phyloP scores from a whole-genome alignment of 139 green algal genomes.

The Chlorella sp. region DNA sequence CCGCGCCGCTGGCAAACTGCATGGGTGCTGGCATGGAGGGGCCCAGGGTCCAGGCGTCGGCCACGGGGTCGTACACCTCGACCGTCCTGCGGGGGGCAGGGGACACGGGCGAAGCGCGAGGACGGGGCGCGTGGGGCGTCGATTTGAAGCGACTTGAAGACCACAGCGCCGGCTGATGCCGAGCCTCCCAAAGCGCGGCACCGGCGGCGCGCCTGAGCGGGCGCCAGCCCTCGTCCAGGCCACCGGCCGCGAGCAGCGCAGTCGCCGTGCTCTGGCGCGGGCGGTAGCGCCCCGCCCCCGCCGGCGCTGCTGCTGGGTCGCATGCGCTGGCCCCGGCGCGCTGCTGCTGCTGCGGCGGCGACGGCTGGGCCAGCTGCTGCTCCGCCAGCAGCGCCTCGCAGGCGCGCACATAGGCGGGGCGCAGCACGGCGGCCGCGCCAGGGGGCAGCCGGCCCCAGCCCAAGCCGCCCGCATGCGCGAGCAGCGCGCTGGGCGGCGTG shows the following conservation, averaged over 20 bases:
- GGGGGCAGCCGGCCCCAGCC: background rate
- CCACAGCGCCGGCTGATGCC: no score
- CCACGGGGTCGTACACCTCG: slow-evolving; percentile 56
- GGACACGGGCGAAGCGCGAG: no score
- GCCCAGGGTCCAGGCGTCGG: slow-evolving; percentile 52
- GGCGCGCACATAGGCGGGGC: slow-evolving; percentile 1
- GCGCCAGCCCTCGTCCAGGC: slow-evolving; percentile 35
- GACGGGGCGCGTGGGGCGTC: no score
- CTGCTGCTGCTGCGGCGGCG: background rate
- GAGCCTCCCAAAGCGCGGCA: no score
- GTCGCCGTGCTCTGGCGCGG: slow-evolving; percentile 13
- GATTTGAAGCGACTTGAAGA: no score
- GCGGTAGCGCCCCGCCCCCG: background rate
- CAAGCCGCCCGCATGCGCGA: background rate
- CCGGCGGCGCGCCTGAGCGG: slow-evolving; percentile 23
- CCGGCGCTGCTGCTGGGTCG: background rate
- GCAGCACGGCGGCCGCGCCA: background rate
- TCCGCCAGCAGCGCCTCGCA: slow-evolving; percentile 16
- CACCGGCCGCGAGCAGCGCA: slow-evolving; percentile 25
- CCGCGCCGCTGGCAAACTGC: slow-evolving; percentile 24
- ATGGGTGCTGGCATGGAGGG: slow-evolving; percentile 34
- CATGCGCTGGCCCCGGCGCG: background rate
- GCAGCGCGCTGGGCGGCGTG: slow-evolving; percentile 17
- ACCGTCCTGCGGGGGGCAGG: slow-evolving; percentile 25
- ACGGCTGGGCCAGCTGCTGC: background rate